phyloP scores from a whole-genome alignment of 2,329 filamentous ascomycete genomes.

The Escovopsis weberi region DNA sequence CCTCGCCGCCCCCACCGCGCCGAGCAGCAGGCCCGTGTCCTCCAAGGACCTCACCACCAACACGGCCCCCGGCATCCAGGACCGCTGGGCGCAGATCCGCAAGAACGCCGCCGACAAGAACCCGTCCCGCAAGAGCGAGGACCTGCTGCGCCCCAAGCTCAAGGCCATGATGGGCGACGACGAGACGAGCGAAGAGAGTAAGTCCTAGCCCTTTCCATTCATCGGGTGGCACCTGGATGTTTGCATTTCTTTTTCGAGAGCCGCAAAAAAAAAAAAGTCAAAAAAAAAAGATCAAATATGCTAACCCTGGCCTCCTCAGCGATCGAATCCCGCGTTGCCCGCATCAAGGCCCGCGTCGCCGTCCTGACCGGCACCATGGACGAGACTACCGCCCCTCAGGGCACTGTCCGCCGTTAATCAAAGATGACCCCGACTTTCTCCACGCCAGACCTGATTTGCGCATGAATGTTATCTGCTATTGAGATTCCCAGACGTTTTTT shows the following conservation, averaged over 20 bases:
- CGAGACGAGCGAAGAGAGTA: constrained; percentile 92
- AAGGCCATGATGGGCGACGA: constrained; percentile 54
- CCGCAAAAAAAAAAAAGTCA: too few relatives aligned
- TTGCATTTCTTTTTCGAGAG: not conserved
- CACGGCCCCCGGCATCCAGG: constrained; percentile 31
- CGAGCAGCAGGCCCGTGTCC: constrained; percentile 75
- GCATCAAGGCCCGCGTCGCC: constrained; percentile 94
- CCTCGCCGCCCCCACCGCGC: constrained; percentile 13
- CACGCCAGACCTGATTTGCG: too few relatives aligned
- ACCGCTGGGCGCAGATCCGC: constrained; percentile 91
- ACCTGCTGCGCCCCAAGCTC: constrained; percentile 42
- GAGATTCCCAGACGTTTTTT: too few relatives aligned
- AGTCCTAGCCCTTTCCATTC: constrained; percentile 27
- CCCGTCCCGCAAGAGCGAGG: constrained; percentile 48
- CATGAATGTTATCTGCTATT: too few relatives aligned
- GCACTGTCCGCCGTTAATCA: constrained; percentile 10
- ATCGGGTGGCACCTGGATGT: too few relatives aligned
- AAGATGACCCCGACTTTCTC: not conserved
- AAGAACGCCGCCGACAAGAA: constrained; percentile 79
- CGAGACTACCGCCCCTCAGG: constrained; percentile 23
- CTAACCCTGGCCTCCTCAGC: constrained; percentile 36
- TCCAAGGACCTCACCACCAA: constrained; percentile 30
- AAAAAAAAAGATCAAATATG: too few relatives aligned
- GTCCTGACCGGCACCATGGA: constrained; percentile 84
- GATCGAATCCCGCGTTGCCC: constrained; percentile 89